Conservation (phyloP, 202 grass and related monocot genomes). For the Panicum virgatum region DNA sequence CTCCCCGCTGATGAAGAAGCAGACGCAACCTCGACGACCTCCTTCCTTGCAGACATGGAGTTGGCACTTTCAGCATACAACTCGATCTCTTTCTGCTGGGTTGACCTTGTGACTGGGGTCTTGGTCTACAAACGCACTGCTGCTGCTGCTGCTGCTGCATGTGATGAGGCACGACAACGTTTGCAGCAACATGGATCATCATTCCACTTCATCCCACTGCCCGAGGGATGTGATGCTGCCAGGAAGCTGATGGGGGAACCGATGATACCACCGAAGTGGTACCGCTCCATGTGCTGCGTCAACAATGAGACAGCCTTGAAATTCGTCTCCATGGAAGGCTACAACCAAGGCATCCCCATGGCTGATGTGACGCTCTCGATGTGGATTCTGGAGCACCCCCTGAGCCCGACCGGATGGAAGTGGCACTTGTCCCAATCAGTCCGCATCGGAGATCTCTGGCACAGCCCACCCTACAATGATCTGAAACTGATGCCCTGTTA, state of each 20-base stretch:
- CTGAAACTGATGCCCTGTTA: not conserved
- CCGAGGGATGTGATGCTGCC: too few species aligned
- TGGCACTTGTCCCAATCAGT: not conserved
- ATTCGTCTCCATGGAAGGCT: not conserved
- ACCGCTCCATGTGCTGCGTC: not conserved
- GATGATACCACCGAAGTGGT: not conserved
- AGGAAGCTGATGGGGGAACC: too few species aligned
- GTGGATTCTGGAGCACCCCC: not conserved
- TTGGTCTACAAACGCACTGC: not conserved
- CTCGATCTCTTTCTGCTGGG: not conserved
- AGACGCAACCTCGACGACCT: not conserved
- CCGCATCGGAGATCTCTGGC: not conserved
- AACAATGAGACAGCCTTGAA: not conserved
- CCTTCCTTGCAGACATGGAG: not conserved
- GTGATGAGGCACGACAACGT: too few species aligned
- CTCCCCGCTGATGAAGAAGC: not conserved
- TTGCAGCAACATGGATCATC: too few species aligned
- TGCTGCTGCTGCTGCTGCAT: too few species aligned
- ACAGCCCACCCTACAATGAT: not conserved
- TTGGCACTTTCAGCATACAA: not conserved
- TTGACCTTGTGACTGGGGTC: not conserved
- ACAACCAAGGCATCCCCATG: not conserved
- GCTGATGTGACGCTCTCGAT: not conserved
- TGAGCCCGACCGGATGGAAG: not conserved
- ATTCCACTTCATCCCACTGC: not conserved